phyloP scores from a whole-genome alignment of 208 protist species.

The Crithidia mellificae region DNA sequence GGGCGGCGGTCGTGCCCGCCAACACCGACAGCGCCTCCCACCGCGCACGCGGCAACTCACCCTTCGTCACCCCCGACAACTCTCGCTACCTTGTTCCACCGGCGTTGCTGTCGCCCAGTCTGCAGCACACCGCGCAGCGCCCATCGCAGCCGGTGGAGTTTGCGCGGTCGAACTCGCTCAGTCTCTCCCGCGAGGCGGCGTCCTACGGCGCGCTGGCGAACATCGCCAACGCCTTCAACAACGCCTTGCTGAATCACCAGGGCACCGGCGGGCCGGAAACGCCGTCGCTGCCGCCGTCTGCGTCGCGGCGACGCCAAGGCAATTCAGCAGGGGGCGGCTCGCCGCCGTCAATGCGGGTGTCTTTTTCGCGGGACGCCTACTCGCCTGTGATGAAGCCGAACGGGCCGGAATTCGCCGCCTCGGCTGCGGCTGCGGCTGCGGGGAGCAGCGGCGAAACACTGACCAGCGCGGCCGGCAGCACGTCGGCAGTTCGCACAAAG shows the following conservation, averaged over 20 bases:
- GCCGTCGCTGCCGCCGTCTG: conserved; percentile 9
- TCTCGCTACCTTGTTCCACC: conserved; percentile 9
- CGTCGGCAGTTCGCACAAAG: not conserved
- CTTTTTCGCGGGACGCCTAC: conserved; percentile 28
- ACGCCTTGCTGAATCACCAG: conserved; percentile 1
- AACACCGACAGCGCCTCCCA: not conserved
- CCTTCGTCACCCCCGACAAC: conserved; percentile 17
- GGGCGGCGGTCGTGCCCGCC: not conserved
- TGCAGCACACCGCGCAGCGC: not conserved
- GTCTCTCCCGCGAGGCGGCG: conserved; percentile 4
- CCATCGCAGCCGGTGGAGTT: not conserved
- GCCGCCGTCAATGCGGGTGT: conserved; percentile 25
- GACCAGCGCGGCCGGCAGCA: not conserved
- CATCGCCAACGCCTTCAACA: conserved; percentile 3
- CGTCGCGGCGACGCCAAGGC: conserved; percentile 10
- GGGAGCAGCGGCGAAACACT: no score
- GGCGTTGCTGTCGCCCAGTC: not conserved
- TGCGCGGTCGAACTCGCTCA: conserved; percentile 15
- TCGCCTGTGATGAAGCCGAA: not conserved
- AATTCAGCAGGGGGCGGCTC: conserved; percentile 10
- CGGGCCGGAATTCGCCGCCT: not conserved
- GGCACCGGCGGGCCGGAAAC: not conserved
- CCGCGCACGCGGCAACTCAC: not conserved
- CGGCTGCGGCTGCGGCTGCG: not conserved
- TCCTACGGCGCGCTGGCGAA: not conserved